Evolutionary conservation across 106 monocot genomes (phyloP).

Genomic region (Dendrobium nobile): DNA sequence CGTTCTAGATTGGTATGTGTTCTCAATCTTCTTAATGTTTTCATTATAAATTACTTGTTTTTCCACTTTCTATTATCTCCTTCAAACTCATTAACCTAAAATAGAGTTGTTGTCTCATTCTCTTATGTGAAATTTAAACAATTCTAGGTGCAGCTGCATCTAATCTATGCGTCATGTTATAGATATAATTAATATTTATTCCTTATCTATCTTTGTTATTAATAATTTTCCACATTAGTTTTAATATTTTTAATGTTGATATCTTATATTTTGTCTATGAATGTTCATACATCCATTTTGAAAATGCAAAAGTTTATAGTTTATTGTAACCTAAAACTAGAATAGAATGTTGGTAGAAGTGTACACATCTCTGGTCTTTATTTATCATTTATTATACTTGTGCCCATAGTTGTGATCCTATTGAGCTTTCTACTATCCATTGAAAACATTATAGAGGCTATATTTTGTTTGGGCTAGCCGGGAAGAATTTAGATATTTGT

Average conservation of each 20-base stretch:
- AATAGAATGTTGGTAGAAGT: not conserved
- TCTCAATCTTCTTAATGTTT: not conserved
- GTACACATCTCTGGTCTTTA: not conserved
- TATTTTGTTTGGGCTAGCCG: not conserved
- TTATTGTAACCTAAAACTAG: not conserved
- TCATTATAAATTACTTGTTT: not conserved
- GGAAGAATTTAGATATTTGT: not conserved
- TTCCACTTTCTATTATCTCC: not conserved
- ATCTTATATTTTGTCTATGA: not conserved
- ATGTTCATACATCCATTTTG: not conserved
- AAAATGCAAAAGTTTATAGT: not conserved
- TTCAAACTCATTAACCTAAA: not conserved
- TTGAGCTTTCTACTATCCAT: not conserved
- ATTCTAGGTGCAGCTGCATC: not conserved
- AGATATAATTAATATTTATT: constrained; percentile 2
- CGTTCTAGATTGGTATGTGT: constrained; percentile 76
- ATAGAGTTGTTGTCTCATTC: not conserved
- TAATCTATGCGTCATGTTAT: not conserved
- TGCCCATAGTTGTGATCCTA: not conserved
- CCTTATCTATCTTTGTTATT: not conserved
- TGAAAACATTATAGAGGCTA: not conserved
- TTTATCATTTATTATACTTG: not conserved
- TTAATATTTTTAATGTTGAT: not conserved
- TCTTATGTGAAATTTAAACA: not conserved
- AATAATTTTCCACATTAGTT: not conserved